Conservation (phyloP, 768 basidiomycete genomes). For the Tylopilus sp. region DNA sequence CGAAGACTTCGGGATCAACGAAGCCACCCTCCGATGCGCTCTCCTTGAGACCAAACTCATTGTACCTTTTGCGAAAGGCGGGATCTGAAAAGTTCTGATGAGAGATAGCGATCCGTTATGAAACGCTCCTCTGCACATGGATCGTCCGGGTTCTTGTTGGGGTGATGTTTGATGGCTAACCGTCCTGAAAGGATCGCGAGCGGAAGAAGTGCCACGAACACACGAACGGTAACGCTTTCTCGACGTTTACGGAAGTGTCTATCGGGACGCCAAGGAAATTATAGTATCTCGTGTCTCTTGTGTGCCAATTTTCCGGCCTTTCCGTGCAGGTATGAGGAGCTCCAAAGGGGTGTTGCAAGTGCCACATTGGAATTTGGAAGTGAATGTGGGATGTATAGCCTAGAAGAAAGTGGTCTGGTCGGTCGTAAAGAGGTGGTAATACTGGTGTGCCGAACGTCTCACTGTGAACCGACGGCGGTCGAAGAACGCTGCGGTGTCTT, state of each 20-base stretch:
- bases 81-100: slow-evolving; percentile 85
- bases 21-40: slow-evolving; percentile 79
- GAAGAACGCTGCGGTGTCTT: no score
- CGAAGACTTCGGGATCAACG: slow-evolving; percentile 81
- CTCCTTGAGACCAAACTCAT: slow-evolving; percentile 86
- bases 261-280: slow-evolving; percentile 76
- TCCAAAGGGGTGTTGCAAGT: no score
- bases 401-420: no score
- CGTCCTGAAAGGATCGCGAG: slow-evolving; percentile 44
- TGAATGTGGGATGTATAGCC: no score
- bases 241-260: slow-evolving; percentile 76
- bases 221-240: slow-evolving; percentile 81
- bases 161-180: slow-evolving; percentile 87
- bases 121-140: slow-evolving; percentile 81
- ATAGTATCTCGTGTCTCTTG: slow-evolving; percentile 87
- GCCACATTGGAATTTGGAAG: no score
- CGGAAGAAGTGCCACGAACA: neutral
- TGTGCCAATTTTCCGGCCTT: slow-evolving; percentile 82
- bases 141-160: slow-evolving; percentile 89
- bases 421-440: no score
- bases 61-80: slow-evolving; percentile 75
- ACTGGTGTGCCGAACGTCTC: no score
- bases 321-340: slow-evolving; percentile 30
- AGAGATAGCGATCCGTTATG: slow-evolving; percentile 86
- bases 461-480: no score